Evolutionary conservation across 352 stramenopile species (phyloP).

Genomic region (Phytophthora litchii): DNA sequence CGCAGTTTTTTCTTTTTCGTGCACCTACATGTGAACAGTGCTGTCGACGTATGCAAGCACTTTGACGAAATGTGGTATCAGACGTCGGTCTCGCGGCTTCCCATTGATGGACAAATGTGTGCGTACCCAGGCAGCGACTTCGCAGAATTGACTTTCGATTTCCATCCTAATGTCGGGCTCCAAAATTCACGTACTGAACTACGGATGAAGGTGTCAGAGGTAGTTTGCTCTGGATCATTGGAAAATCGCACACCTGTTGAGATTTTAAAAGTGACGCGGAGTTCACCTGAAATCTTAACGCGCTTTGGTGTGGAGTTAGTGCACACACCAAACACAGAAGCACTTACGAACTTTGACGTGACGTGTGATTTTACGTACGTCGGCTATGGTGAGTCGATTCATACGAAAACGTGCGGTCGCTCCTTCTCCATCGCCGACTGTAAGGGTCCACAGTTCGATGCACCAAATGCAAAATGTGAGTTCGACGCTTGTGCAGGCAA

Average conservation of each 20-base stretch:
- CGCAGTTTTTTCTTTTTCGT: conserved; percentile 54
- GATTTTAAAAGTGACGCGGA: conserved; percentile 42
- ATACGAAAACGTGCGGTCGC: conserved; percentile 44
- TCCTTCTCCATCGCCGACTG: conserved; percentile 66
- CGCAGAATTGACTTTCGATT: conserved; percentile 70
- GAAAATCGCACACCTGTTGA: conserved; percentile 31
- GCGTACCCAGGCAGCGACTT: conserved; percentile 66
- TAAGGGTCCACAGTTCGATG: conserved; percentile 53
- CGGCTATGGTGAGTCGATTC: conserved; percentile 16
- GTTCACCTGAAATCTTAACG: conserved; percentile 48
- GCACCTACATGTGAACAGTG: conserved; percentile 50
- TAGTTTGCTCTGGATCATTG: conserved; percentile 48
- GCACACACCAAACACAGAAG: conserved; percentile 37
- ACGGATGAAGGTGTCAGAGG: conserved; percentile 40
- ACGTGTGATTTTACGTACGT: conserved; percentile 64
- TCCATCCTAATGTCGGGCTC: conserved; percentile 49
- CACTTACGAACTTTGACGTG: conserved; percentile 50
- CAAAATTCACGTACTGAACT: conserved; percentile 39
- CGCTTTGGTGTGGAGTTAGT: conserved; percentile 68
- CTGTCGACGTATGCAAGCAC: conserved; percentile 47
- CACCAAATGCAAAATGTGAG: conserved; percentile 41
- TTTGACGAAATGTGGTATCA: conserved; percentile 76
- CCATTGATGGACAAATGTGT: conserved; percentile 42
- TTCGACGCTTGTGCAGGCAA: conserved; percentile 42
- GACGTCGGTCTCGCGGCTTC: conserved; percentile 33